Base-by-base conservation (phyloP, 1,139 yeast species). In the Magnusiomyces tetraspermus region DNA sequence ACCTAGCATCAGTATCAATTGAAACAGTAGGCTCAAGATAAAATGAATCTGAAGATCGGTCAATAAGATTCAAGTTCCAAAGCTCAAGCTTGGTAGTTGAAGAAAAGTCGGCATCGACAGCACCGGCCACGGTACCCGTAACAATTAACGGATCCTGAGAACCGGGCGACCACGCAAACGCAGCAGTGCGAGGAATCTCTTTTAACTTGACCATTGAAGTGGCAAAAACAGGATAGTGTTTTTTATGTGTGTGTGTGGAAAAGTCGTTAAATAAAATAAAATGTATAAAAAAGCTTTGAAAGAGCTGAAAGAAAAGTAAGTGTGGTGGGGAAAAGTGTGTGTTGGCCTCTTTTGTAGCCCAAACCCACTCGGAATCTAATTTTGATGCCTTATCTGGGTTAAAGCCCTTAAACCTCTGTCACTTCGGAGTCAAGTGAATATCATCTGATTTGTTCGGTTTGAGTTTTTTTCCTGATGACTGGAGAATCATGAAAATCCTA, bases 61-160 rank as follows among this genome's bases (percentile, higher is more conserved):
- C 67, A 59, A 75, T 65, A 36, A 80, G 70, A 57, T 88, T 77
- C 6, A 85, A 76, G 60, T 82, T 82, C 87, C 95, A 85, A 57
- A 92, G 74, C 62, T 88, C 94, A 56, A 92, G 72, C 30, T 78
- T 71, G 2, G 96, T 83, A 38, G 82, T 76, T 37, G 95, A 81
- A 49, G 90, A 82, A 69, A 90, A 89, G 64, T 85, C 81, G 50
- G 85, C 86, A 65, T 88, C 97, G 61, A 92, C 85, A 17, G 97
- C 95, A 17, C 97, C 97, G 0, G 97, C 92, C 22, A 87, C 87
- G 0, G 97, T 85, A 44, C 96, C 98, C 1, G 96, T 80, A 28
- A 88, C 97, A 61, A 90, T 70, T 55, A 80, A 70, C 24, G 96
- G 95, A 56, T 83, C 73, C 51, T 77, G 71, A 61, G 83, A 87